Conservation (phyloP, 148 eudicot species). For the Mesembryanthemum crystallinum region DNA sequence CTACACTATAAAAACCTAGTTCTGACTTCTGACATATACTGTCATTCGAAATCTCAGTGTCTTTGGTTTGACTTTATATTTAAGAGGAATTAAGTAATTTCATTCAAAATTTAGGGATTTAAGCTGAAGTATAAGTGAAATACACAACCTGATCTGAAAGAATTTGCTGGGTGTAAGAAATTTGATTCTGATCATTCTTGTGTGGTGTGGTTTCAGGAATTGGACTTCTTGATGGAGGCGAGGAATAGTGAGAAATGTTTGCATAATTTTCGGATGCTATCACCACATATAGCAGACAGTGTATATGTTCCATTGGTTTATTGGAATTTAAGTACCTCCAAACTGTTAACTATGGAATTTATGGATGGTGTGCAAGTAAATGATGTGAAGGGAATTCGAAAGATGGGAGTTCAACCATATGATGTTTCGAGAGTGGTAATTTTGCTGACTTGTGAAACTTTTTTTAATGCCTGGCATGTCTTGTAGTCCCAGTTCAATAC, state of each 20-base stretch:
- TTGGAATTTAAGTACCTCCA: conserved; percentile 86
- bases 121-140: background rate
- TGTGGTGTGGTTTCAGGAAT: conserved; percentile 58
- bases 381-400: conserved; percentile 64
- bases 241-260: conserved; percentile 84
- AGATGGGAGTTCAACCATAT: conserved; percentile 60
- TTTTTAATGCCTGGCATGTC: background rate
- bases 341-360: conserved; percentile 87
- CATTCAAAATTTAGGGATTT: background rate
- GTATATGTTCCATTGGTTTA: conserved; percentile 76
- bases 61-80: background rate
- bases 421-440: conserved; percentile 84
- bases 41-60: background rate
- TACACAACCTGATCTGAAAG: background rate
- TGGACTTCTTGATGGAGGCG: conserved; percentile 91
- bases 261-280: conserved; percentile 77
- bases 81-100: background rate
- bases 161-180: background rate
- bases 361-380: conserved; percentile 78
- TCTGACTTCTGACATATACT: background rate
- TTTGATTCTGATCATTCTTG: conserved; percentile 9
- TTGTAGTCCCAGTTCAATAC: background rate
- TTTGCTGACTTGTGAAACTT: conserved; percentile 14
- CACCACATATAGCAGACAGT: conserved; percentile 83
- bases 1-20: background rate